A percentile compares a stretch with the other conserved stretches of the same genome.
These are phyloP conservation scores for Aphanocladium album DNA, from an alignment of 2,329 filamentous ascomycete species.

Conservation along the genomic window DNA sequence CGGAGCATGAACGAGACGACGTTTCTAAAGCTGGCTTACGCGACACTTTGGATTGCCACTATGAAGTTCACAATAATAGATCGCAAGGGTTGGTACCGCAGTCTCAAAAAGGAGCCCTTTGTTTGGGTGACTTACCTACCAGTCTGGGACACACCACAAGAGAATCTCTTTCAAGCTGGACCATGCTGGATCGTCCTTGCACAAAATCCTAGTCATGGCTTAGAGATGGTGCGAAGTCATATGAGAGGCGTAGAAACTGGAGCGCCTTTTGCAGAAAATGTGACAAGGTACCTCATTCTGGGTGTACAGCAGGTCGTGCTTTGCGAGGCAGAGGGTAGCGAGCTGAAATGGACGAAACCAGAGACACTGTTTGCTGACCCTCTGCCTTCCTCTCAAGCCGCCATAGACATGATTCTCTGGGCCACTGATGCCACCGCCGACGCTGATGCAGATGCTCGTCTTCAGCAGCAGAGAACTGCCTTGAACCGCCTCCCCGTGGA, in stretches of 20 bases:
- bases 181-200: not conserved
- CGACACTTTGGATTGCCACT: not conserved
- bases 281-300: too few relatives aligned
- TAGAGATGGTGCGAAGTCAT: not conserved
- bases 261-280: too few relatives aligned
- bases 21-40: not conserved
- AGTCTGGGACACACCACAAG: too few relatives aligned
- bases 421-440: not conserved
- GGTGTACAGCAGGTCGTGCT: too few relatives aligned
- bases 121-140: too few relatives aligned
- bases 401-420: conserved; percentile 18
- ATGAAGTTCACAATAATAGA: not conserved
- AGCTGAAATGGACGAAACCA: not conserved
- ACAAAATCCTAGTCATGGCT: not conserved
- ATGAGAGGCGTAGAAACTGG: not conserved
- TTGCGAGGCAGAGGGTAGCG: too few relatives aligned
- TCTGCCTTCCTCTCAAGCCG: conserved; percentile 8
- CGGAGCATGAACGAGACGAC: not conserved
- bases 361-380: not conserved
- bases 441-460: too few relatives aligned
- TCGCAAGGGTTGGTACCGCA: not conserved
- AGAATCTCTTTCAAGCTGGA: not conserved
- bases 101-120: not conserved
- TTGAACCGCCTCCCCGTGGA: not conserved
- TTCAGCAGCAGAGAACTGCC: not conserved